These are phyloP conservation scores for Rhytidiadelphus loreus DNA, from an alignment of 225 moss, liverwort and hornwort genomes.

Conservation along the genomic window DNA sequence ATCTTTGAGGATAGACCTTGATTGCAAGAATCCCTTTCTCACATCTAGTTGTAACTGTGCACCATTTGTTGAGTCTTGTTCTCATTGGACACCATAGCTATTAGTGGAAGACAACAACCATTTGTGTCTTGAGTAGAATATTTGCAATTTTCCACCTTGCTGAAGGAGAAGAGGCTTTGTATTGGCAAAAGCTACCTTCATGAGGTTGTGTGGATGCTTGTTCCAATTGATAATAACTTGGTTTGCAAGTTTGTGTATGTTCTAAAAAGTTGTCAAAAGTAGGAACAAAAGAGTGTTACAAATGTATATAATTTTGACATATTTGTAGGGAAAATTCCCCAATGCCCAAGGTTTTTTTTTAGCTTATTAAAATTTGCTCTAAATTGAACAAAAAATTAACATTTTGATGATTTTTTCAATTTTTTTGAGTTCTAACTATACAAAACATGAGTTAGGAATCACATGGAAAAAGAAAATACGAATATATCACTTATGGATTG, in stretches of 20 bases:
- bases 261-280: background rate
- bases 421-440: background rate
- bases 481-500: background rate
- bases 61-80: background rate
- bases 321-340: background rate
- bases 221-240: background rate
- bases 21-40: constrained; percentile 60
- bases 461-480: too few relatives aligned
- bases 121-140: background rate
- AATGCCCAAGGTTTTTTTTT: background rate
- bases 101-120: background rate
- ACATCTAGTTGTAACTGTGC: constrained; percentile 5
- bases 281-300: background rate
- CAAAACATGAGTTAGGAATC: background rate
- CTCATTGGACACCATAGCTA: background rate
- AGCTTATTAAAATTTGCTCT: background rate
- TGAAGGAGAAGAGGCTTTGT: background rate
- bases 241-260: background rate
- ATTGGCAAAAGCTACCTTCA: too few relatives aligned
- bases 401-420: background rate
- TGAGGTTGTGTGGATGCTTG: background rate
- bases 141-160: background rate
- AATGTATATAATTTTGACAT: background rate
- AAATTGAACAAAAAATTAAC: background rate
- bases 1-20: constrained; percentile 15